Evolutionary conservation across 805 yeast genomes (phyloP).

Genomic region (Saccharomycopsis selenospora): DNA sequence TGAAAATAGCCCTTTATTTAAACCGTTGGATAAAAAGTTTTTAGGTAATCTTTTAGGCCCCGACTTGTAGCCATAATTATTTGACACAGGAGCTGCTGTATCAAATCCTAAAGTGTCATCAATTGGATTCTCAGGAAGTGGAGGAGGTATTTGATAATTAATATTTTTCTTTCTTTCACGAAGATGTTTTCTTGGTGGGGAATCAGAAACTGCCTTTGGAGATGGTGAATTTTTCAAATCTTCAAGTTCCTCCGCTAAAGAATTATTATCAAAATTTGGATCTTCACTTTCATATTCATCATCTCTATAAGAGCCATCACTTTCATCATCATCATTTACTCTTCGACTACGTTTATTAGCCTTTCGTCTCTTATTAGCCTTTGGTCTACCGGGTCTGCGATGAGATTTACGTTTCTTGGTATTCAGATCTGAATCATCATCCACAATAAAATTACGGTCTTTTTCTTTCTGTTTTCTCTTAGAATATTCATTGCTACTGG

Average conservation of each 20-base stretch:
- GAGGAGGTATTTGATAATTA: conserved; percentile 80
- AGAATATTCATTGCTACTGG: conserved; percentile 17
- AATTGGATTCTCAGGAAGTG: conserved; percentile 37
- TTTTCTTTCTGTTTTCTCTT: conserved; percentile 21
- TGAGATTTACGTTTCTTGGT: conserved; percentile 3
- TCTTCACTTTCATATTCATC: conserved; percentile 24
- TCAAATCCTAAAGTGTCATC: conserved; percentile 22
- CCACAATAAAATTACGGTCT: conserved; percentile 25
- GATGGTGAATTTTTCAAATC: conserved; percentile 60
- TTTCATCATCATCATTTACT: conserved; percentile 15
- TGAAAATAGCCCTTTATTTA: conserved; percentile 70
- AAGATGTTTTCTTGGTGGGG: conserved; percentile 42
- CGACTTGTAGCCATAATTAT: conserved; percentile 23
- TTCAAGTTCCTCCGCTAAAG: conserved; percentile 45
- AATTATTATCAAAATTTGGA: conserved; percentile 24
- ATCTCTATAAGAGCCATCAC: conserved; percentile 27
- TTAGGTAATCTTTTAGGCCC: conserved; percentile 29
- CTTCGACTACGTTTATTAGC: conserved; percentile 18
- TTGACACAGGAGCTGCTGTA: conserved; percentile 21
- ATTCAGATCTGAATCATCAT: conserved; percentile 25
- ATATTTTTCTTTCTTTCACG: conserved; percentile 67
- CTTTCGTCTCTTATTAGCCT: conserved; percentile 16
- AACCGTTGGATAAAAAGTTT: conserved; percentile 32
- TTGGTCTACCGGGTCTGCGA: conserved; percentile 18
- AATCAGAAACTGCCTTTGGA: conserved; percentile 32